phyloP scores from a whole-genome alignment of 805 yeast genomes.

The Saturnispora zaruensis region DNA sequence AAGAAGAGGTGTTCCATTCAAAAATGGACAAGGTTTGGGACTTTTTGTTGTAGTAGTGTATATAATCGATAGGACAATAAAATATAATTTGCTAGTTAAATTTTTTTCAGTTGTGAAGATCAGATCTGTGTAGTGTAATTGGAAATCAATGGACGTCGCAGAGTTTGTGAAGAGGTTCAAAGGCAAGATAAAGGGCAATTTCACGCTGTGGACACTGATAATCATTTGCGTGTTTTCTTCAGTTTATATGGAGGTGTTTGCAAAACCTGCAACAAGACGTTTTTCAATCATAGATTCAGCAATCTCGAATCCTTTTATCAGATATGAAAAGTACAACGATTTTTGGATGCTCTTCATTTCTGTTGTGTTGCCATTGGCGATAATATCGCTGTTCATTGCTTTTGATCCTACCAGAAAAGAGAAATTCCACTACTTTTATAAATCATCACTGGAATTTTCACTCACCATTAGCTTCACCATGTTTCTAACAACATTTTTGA shows the following conservation, averaged over 20 bases:
- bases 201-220: slow-evolving; percentile 8
- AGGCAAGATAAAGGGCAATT: slow-evolving; percentile 6
- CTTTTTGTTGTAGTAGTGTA: slow-evolving; percentile 5
- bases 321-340: slow-evolving; percentile 30
- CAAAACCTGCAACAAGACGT: slow-evolving; percentile 39
- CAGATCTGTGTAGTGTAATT: background rate
- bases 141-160: background rate
- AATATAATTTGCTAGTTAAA: background rate
- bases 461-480: slow-evolving; percentile 36
- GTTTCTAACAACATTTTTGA: slow-evolving; percentile 60
- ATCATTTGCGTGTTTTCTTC: background rate
- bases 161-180: slow-evolving; percentile 5
- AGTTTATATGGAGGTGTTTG: slow-evolving; percentile 17
- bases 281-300: slow-evolving; percentile 35
- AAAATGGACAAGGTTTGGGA: slow-evolving; percentile 15
- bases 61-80: background rate
- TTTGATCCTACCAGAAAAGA: slow-evolving; percentile 16
- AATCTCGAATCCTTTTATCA: slow-evolving; percentile 41
- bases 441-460: slow-evolving; percentile 33
- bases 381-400: slow-evolving; percentile 16
- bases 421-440: slow-evolving; percentile 30
- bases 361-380: slow-evolving; percentile 31
- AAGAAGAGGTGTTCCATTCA: slow-evolving; percentile 29
- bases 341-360: slow-evolving; percentile 27
- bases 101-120: background rate